Conservation (phyloP, 306 rosid genomes). For the Gillenia trifoliata region DNA sequence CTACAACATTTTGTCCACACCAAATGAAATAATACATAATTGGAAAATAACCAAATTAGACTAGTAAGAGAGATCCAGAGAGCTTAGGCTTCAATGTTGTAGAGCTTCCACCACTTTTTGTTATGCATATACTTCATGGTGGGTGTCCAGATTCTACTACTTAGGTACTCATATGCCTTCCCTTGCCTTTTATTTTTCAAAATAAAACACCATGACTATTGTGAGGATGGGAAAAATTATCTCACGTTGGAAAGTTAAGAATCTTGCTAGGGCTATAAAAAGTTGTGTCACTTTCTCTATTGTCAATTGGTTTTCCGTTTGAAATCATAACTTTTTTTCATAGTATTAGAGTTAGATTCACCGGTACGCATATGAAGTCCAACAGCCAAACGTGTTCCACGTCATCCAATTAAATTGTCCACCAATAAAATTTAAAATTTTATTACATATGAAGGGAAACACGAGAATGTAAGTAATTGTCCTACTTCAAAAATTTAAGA, state of each 20-base stretch:
- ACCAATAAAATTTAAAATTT: too few species aligned
- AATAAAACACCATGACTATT: neutral
- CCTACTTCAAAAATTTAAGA: neutral
- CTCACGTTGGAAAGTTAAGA: neutral
- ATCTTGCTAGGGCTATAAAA: neutral
- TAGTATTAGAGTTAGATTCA: too few species aligned
- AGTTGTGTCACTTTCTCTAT: neutral
- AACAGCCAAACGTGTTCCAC: neutral
- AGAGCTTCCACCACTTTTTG: neutral
- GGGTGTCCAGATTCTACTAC: neutral
- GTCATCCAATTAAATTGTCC: neutral
- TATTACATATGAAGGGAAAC: too few species aligned
- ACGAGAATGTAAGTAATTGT: too few species aligned
- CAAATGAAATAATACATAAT: neutral
- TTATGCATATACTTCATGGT: neutral
- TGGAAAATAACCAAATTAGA: neutral
- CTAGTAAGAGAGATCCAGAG: too few species aligned
- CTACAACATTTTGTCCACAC: neutral
- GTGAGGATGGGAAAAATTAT: neutral
- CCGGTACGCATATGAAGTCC: neutral
- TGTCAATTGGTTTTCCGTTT: too few species aligned
- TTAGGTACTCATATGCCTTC: neutral
- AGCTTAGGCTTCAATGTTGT: neutral
- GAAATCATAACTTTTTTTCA: neutral
- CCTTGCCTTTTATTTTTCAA: neutral